Evolutionary conservation across 768 basidiomycete genomes (phyloP), one percentile per base, ranked within the genome.

Genomic region (Lactifluus volemus): DNA sequence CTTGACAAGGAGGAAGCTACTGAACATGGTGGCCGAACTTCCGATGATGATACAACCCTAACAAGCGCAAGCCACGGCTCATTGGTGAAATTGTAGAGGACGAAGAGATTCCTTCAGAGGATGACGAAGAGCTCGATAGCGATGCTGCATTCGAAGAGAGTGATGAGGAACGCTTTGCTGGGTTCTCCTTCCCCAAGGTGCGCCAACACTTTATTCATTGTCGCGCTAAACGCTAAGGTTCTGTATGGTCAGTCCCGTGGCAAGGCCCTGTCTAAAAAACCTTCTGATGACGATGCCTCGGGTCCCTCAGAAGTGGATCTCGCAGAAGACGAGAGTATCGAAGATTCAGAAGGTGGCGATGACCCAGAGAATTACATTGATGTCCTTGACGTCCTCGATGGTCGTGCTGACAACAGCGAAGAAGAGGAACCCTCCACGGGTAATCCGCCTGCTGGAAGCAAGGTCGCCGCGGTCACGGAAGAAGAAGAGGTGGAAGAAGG

Each of bases 81-180:
- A 78, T 90, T 65, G 84, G 67, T 41, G 66, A 72, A 63, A 69
- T 68, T 49, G 74, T 69, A 15, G 73, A 70, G 12, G 63, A 68
- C 7, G 72, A 68, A 12, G 64, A 68, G 49, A 60, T 73, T 3
- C 64, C 78, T 38, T 83, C 81, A 62, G 83, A 74, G 1, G 88
- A 94, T 64, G 92, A 94, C 68, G 90, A 93, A 68, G 90, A 93
- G 62, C 81, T 93, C 49, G 88, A 91, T 61, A 88, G 85, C 63
- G 92, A 94, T 67, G 85, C 78, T 63, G 92, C 89, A 1, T 89
- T 91, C 61, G 88, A 90, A 63, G 87, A 89, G 69, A 84, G 81
- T 58, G 90, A 91, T 38, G 85, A 85, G 59, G 90, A 93, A n/a
- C 75, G 78, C 3, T 92, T 85, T 72, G 84, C 83, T 10, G 85